Base-by-base conservation (phyloP, 768 basidiomycete species). In the Leccinum subgranulosum region DNA sequence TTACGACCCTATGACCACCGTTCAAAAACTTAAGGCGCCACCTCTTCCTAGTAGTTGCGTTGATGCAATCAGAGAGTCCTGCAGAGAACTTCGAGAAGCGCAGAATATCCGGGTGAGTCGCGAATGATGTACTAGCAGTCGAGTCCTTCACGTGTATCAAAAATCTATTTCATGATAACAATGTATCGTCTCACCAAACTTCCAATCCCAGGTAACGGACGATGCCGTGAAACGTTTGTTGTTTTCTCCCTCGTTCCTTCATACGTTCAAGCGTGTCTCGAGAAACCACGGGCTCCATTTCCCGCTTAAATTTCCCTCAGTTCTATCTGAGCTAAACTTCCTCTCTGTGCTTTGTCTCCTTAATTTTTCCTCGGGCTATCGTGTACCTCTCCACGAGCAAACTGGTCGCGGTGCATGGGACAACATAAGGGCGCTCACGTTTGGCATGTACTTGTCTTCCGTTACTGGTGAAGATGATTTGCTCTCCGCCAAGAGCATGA, bases 381-480 rank as follows among this genome's bases (percentile, higher is more conserved):
- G 90, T 25, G 76, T 79, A 5, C 83, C 87, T 5, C 79, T 95
- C 39, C 91, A 90, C 70, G 72, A 74, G 14, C 82, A 84, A 55
- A 87, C 87, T 3, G 84, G 86, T 14, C 84, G 90, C 43, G 92
- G 92, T 21, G 90, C 91, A 60, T 93, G 86, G 81, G 90, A 94
- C 70, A 84, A 83, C 55, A 89, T 94, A 65, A 81, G 88, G 52
- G 86, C 84, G 3, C 80, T 95, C 51, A 77, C 83, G 29, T 84
- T 93, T 64, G 81, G 84, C 14, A 73, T 92, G 61, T 92, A 87
- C 72, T 77, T 94, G 60, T 79, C 83, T 27, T 86, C 87, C 4
- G 74, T 81, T 7, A 70, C 77, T 9, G 82, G 81, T 23, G 80
- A 79, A 23, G 73, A 66, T 10, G 83, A 88, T 66, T 67, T 85